Conservation (phyloP, 2,329 filamentous ascomycete genomes). For the Rhytidhysteron rufulum region DNA sequence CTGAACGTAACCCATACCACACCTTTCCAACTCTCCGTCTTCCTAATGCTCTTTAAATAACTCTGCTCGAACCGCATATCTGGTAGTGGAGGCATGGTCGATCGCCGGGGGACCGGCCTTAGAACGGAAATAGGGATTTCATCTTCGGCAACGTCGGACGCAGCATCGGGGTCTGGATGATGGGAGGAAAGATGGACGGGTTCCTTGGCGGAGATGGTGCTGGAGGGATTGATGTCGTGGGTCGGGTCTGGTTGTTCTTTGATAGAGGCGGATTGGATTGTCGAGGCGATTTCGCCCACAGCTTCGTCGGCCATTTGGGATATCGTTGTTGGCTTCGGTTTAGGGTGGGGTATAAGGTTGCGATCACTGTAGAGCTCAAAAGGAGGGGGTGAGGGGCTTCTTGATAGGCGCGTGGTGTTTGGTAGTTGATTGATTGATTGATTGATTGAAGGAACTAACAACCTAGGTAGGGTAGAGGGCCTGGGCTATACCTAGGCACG, state of each 20-base stretch:
- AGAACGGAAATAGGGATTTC: conserved; percentile 68
- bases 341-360: background rate
- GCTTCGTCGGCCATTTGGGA: conserved; percentile 52
- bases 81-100: conserved; percentile 65
- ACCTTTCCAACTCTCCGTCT: conserved; percentile 73
- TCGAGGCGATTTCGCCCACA: conserved; percentile 68
- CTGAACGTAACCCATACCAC: conserved; percentile 79
- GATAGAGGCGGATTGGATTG: conserved; percentile 77
- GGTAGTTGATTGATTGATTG: no score
- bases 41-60: conserved; percentile 84
- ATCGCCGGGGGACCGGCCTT: conserved; percentile 50
- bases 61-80: conserved; percentile 97
- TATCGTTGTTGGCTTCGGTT: background rate
- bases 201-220: conserved; percentile 63
- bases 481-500: no score
- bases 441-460: no score
- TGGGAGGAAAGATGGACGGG: conserved; percentile 49
- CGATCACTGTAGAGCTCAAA: no score
- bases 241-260: conserved; percentile 65
- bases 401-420: no score
- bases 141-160: conserved; percentile 55
- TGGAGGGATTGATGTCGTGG: conserved; percentile 78
- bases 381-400: no score
- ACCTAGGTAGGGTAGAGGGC: no score
- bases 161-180: conserved; percentile 39